phyloP scores from a whole-genome alignment of 106 monocot genomes.

The Acorus gramineus region DNA sequence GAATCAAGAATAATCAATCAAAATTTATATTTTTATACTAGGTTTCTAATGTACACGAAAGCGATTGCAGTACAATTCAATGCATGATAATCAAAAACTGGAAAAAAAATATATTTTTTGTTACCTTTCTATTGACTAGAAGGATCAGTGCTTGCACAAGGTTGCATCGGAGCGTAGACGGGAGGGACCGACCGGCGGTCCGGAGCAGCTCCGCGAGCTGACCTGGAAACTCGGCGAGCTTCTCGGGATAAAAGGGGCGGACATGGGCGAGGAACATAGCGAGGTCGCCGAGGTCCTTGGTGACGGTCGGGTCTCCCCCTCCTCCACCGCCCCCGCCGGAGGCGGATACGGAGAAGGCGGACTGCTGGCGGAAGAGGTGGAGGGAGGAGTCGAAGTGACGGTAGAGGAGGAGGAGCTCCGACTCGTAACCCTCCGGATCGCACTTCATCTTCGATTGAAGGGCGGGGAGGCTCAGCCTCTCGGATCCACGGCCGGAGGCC shows the following conservation, averaged over 20 bases:
- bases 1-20: too few species aligned
- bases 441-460: conserved; percentile 95
- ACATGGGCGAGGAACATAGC: conserved; percentile 81
- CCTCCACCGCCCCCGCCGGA: too few species aligned
- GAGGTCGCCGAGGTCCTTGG: conserved; percentile 71
- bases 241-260: conserved; percentile 57
- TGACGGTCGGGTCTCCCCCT: conserved; percentile 19
- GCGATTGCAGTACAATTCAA: too few species aligned
- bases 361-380: conserved; percentile 50
- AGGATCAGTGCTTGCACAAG: conserved; percentile 69
- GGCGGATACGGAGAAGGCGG: conserved; percentile 35
- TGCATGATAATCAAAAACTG: background rate
- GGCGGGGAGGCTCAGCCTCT: conserved; percentile 40
- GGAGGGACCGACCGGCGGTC: conserved; percentile 37
- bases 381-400: conserved; percentile 83
- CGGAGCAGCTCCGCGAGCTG: conserved; percentile 41
- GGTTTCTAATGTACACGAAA: too few species aligned
- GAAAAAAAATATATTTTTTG: background rate
- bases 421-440: conserved; percentile 71
- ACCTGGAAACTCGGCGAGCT: conserved; percentile 40
- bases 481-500: conserved; percentile 43
- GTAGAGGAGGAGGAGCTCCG: conserved; percentile 58
- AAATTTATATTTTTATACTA: too few species aligned
- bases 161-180: conserved; percentile 45
- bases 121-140: conserved; percentile 74